phyloP scores from a whole-genome alignment of 1,139 yeast species.

The Debaryomyces sp. region DNA sequence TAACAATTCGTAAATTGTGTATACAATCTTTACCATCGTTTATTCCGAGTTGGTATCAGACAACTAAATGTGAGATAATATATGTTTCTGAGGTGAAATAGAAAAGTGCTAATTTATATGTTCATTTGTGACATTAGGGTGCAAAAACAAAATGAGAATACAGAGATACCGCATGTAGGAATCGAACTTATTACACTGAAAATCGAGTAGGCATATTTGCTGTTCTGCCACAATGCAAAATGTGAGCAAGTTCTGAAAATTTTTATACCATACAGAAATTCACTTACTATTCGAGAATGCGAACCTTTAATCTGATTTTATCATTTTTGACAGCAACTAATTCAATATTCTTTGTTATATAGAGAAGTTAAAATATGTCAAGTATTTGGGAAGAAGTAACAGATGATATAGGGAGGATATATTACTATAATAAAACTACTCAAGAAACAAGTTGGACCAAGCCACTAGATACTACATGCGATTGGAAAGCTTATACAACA shows the following conservation, averaged over 20 bases:
- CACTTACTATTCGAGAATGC: too few species aligned
- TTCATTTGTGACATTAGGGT: constrained; percentile 8
- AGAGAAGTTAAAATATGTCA: constrained; percentile 5
- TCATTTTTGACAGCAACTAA: too few species aligned
- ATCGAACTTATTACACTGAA: neutral
- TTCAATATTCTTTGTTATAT: neutral
- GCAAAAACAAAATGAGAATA: constrained; percentile 4
- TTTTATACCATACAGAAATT: too few species aligned
- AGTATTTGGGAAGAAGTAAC: constrained; percentile 62
- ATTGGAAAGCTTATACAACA: constrained; percentile 69
- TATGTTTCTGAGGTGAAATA: neutral
- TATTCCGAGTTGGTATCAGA: neutral
- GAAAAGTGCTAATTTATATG: neutral
- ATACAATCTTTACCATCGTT: constrained; percentile 10
- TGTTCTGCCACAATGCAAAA: neutral
- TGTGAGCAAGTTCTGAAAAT: too few species aligned
- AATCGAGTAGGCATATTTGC: neutral
- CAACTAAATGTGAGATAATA: neutral
- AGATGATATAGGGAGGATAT: constrained; percentile 68
- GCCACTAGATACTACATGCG: constrained; percentile 52
- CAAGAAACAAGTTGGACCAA: constrained; percentile 81
- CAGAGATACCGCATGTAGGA: neutral
- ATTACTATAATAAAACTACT: constrained; percentile 70
- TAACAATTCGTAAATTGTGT: constrained; percentile 13
- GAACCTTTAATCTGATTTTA: too few species aligned